These are phyloP conservation scores for Flaveria sonorensis DNA, from an alignment of 129 eudicot species.

Conservation along the genomic window DNA sequence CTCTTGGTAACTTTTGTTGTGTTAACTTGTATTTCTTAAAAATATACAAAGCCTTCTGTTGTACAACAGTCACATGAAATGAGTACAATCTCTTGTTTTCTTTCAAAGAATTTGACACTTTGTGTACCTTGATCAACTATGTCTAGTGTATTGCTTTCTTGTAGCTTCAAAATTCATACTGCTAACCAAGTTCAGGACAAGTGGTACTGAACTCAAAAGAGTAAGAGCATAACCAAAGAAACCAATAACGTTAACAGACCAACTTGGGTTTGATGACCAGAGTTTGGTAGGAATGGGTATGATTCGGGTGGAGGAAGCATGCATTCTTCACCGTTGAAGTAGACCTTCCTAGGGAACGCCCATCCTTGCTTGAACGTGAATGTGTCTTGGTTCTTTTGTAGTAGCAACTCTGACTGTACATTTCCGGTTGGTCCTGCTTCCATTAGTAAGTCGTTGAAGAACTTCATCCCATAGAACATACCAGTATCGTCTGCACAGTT, in stretches of 20 bases:
- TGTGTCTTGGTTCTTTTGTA: constrained; percentile 76
- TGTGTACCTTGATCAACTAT: constrained; percentile 10
- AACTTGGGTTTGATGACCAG: constrained; percentile 42
- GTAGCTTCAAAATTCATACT: constrained; percentile 36
- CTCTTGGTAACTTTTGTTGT: too few relatives aligned
- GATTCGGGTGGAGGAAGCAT: constrained; percentile 83
- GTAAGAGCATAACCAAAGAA: constrained; percentile 34
- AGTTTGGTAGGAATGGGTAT: constrained; percentile 74
- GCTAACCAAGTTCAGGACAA: constrained; percentile 19
- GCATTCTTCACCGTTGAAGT: constrained; percentile 93
- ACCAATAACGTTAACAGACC: constrained; percentile 29
- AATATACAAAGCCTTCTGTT: too few relatives aligned
- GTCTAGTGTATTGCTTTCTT: too few relatives aligned
- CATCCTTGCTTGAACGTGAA: constrained; percentile 82
- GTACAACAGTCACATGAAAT: neutral
- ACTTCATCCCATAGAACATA: constrained; percentile 86
- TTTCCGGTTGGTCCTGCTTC: constrained; percentile 81
- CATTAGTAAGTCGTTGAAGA: constrained; percentile 81
- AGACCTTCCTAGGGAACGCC: constrained; percentile 86
- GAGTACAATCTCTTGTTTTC: constrained; percentile 18
- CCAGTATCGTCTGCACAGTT: constrained; percentile 75
- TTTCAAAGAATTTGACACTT: constrained; percentile 4
- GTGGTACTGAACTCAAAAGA: constrained; percentile 32
- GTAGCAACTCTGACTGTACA: constrained; percentile 73
- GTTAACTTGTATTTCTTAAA: too few relatives aligned